Evolutionary conservation across 768 basidiomycete genomes (phyloP), one percentile per base, ranked within the genome.

Genomic region (Leucocoprinus birnbaumii): DNA sequence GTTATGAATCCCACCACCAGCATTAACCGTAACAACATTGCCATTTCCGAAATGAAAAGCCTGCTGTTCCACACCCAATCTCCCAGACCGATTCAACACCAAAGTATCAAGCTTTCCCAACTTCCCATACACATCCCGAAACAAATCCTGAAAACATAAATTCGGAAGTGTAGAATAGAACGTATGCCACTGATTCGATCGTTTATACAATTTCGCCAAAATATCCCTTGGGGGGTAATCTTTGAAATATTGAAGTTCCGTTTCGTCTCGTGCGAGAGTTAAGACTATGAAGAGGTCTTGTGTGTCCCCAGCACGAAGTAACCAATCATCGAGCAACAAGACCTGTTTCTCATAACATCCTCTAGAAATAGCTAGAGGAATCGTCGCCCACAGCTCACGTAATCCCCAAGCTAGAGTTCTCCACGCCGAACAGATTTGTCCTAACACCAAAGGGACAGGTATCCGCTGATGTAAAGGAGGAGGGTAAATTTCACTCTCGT

Each of bases 111-210:
- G 25, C n/a, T 41, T 18, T 2, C 26, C 16, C 19, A 55, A 25
- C n/a, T 34, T 55, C 22, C 42, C 40, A 49, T 55, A 41, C 41
- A 55, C 54, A 24, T 26, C 34, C 47, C 26, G 38, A 34, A 55
- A 49, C 13, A 55, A 16, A 22, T 49, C 47, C 38, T 38, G 38
- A 47, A 55, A 55, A 16, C 54, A 55, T 21, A 55, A 43, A 34
- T 55, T 55, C 11, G 54, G 54, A 1, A 55, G 40, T 0, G 54
- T 55, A 10, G 54, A 55, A 41, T 55, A 55, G 27, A 55, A 55
- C n/a, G 54, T 55, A 18, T 49, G 47, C 54, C 54, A 55, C 40
- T 55, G 54, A 7, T 41, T 34, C 1, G 47, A 48, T 16, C 54
- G 38, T 44, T 18, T 49, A 21, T 55, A 55, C 48, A 55, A 18